Conservation (phyloP, 176 grass and related monocot genomes). For the Aegilops bicornis region DNA sequence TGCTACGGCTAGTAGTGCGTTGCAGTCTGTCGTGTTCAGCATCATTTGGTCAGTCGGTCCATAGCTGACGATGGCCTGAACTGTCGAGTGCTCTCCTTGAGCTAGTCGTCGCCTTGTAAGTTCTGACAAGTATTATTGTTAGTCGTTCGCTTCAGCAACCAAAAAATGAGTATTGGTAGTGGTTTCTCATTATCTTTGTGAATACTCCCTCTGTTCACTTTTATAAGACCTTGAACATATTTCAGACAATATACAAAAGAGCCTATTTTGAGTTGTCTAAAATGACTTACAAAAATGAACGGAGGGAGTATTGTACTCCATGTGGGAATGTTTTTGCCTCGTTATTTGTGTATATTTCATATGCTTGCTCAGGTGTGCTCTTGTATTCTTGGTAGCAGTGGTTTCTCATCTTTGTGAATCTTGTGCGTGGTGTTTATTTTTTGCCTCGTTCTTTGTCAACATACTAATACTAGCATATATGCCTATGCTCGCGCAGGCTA, state of each 20-base stretch:
- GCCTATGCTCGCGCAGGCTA: background rate
- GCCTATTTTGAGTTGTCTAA: no score
- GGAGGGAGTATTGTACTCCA: background rate
- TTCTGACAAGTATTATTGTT: slow-evolving; percentile 31
- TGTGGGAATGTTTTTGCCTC: no score
- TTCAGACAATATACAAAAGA: no score
- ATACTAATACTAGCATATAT: no score
- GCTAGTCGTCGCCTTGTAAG: slow-evolving; percentile 30
- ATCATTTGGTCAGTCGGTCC: background rate
- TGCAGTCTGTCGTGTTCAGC: slow-evolving; percentile 15
- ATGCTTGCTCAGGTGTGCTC: no score
- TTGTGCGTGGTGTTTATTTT: no score
- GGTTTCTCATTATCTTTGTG: background rate
- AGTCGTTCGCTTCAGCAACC: background rate
- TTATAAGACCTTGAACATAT: no score
- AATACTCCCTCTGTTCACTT: background rate
- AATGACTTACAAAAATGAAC: no score
- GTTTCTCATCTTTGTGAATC: background rate
- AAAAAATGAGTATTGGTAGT: background rate
- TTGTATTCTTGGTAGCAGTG: background rate
- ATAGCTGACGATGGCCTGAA: slow-evolving; percentile 21
- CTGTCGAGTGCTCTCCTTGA: slow-evolving; percentile 28
- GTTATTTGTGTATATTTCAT: no score
- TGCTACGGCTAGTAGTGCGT: slow-evolving; percentile 10
- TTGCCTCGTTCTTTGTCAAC: no score